Evolutionary conservation across 2,329 filamentous ascomycete genomes (phyloP), one percentile per base, ranked within the genome.

Genomic region (Aspergillus pseudoglaucus): DNA sequence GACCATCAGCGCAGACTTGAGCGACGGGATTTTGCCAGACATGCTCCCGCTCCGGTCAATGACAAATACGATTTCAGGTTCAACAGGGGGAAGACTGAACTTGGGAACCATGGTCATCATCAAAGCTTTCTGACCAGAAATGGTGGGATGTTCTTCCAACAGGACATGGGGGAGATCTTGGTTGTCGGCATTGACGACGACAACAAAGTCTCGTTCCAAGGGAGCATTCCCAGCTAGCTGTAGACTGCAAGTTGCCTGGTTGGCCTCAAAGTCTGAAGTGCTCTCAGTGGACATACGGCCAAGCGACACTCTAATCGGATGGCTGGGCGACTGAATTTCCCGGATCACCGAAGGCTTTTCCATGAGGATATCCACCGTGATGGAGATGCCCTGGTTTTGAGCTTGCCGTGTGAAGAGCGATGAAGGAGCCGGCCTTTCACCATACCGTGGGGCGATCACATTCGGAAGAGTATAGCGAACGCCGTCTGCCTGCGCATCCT

Each of bases 91-190:
- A 0, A 87, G 68, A n/a, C 73, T 72, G 65, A 88, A 87, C 52
- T 81, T 83, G 2, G 85, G 85, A 0, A 88, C 83, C 0, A 89
- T 69, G 0, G 84, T 87, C 0, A 78, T 71, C 84, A 90, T 87
- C 49, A 89, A 60, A 0, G 85, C 84, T 3, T 80, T 75, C 43
- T 86, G 82, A 47, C 80, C 73, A 0, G 77, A 70, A 2, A 86
- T 72, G 0, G 69, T 77, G 0, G 83, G 77, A 54, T 89, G 85
- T 0, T 70, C 76, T 61, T 89, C 85, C 1, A 89, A 66, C 3
- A 88, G 62, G 0, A 84, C 85, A 30, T 76, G 72, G 0, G 84
- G 85, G n/a, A 72, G 72, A 22, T 74, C 79, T 2, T 79, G 73
- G 39, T 81, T 78, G 47, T 81, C 81, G 1, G 80, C 77, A 15